Evolutionary conservation across 2,329 filamentous ascomycete genomes (phyloP).

Genomic region (Fusarium sp.): DNA sequence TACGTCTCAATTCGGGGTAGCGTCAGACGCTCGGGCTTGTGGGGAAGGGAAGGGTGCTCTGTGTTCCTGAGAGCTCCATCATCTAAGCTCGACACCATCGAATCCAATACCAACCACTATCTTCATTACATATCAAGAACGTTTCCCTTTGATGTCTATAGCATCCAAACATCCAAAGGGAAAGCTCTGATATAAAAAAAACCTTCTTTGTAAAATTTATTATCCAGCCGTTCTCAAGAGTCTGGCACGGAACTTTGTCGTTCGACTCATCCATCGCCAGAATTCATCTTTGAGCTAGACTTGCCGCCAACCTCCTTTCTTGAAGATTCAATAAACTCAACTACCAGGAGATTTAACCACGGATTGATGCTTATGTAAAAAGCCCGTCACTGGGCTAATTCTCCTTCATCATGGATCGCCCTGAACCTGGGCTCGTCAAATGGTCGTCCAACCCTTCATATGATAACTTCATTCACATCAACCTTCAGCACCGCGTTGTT

Average conservation of each 20-base stretch:
- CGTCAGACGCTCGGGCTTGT: constrained; percentile 3
- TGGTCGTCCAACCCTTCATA: constrained; percentile 69
- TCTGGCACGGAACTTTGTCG: not conserved
- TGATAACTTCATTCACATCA: constrained; percentile 72
- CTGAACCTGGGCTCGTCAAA: constrained; percentile 70
- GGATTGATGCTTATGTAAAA: not conserved
- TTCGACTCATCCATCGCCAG: not conserved
- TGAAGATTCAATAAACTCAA: not conserved
- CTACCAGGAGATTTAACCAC: not conserved
- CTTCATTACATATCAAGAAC: not conserved
- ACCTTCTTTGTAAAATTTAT: not conserved
- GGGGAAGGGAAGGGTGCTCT: constrained; percentile 27
- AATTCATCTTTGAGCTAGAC: not conserved
- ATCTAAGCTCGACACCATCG: constrained; percentile 23
- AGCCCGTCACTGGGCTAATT: not conserved
- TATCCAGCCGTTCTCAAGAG: not conserved
- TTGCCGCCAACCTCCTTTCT: not conserved
- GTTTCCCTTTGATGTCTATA: constrained; percentile 12
- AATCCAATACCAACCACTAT: not conserved
- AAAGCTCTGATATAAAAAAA: not conserved
- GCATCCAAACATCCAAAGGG: not conserved
- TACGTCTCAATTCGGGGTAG: constrained; percentile 28
- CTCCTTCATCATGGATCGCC: constrained; percentile 60
- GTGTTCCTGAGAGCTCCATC: constrained; percentile 9
- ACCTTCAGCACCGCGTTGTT: constrained; percentile 69